Evolutionary conservation across 106 monocot species (phyloP).

Genomic region (Apostasia shenzhenica): DNA sequence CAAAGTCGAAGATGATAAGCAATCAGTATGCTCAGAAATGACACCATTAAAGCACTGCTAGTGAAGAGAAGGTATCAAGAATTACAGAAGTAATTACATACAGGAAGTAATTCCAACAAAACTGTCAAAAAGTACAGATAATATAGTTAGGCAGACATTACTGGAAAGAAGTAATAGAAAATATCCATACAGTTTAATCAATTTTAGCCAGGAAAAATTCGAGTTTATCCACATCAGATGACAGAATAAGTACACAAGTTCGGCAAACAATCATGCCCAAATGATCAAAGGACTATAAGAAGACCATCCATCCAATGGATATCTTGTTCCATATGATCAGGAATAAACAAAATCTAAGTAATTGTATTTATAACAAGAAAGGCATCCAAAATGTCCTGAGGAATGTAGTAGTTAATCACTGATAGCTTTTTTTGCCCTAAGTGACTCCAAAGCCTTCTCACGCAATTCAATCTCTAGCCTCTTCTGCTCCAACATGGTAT

Average conservation of each 20-base stretch:
- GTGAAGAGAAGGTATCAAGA: background rate
- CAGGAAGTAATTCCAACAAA: background rate
- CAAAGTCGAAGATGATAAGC: no score
- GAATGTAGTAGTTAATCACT: constrained; percentile 34
- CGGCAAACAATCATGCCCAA: constrained; percentile 13
- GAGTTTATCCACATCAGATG: constrained; percentile 36
- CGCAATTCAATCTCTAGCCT: constrained; percentile 86
- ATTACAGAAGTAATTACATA: background rate
- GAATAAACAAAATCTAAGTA: constrained; percentile 4
- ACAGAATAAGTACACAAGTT: constrained; percentile 24
- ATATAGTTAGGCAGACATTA: constrained; percentile 2
- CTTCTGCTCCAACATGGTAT: constrained; percentile 45
- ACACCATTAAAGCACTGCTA: background rate
- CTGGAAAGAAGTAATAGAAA: constrained; percentile 16
- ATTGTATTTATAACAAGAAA: background rate
- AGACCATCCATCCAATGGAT: constrained; percentile 6
- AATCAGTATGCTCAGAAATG: no score
- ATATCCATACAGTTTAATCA: constrained; percentile 16
- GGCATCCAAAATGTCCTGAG: constrained; percentile 1
- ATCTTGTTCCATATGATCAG: constrained; percentile 18
- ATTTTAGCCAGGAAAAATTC: constrained; percentile 19
- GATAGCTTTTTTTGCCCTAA: constrained; percentile 78
- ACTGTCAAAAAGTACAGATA: background rate
- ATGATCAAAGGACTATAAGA: constrained; percentile 5
- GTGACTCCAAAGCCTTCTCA: constrained; percentile 79